Conservation (phyloP, 148 eudicot genomes). For the Polygonum maritimum region DNA sequence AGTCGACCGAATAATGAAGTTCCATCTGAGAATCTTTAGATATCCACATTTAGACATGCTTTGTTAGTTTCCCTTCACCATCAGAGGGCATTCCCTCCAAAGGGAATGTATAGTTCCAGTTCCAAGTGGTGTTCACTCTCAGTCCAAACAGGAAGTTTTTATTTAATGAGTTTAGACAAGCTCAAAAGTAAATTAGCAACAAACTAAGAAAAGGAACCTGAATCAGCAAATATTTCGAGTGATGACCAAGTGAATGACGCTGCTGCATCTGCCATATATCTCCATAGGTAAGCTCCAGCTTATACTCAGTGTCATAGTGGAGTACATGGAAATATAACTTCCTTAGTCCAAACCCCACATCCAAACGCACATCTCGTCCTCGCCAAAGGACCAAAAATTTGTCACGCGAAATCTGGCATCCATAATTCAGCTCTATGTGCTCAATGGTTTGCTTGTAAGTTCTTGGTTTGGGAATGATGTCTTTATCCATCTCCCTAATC, state of each 20-base stretch:
- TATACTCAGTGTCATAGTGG: constrained; percentile 14
- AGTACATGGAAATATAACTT: constrained; percentile 19
- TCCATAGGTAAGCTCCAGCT: constrained; percentile 41
- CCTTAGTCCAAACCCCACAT: constrained; percentile 26
- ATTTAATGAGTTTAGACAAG: neutral
- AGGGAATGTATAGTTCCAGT: neutral
- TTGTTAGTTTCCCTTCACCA: neutral
- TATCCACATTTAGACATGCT: neutral
- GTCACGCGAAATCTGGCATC: constrained; percentile 34
- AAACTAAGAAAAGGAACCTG: constrained; percentile 29
- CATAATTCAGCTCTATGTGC: constrained; percentile 23
- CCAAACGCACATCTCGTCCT: constrained; percentile 14
- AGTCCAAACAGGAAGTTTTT: neutral
- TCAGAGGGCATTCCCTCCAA: neutral
- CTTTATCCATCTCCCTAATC: constrained; percentile 23
- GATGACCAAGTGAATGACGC: constrained; percentile 22
- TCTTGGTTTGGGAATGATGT: constrained; percentile 38
- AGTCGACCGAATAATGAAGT: neutral
- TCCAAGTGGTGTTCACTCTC: neutral
- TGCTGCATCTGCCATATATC: constrained; percentile 48
- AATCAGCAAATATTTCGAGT: constrained; percentile 33
- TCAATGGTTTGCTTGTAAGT: constrained; percentile 16
- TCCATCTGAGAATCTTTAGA: neutral
- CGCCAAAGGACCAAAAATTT: constrained; percentile 24
- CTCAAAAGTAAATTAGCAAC: neutral